These are phyloP conservation scores for Hamamelis virginiana DNA, from an alignment of 164 flowering plant species.

Conservation along the genomic window DNA sequence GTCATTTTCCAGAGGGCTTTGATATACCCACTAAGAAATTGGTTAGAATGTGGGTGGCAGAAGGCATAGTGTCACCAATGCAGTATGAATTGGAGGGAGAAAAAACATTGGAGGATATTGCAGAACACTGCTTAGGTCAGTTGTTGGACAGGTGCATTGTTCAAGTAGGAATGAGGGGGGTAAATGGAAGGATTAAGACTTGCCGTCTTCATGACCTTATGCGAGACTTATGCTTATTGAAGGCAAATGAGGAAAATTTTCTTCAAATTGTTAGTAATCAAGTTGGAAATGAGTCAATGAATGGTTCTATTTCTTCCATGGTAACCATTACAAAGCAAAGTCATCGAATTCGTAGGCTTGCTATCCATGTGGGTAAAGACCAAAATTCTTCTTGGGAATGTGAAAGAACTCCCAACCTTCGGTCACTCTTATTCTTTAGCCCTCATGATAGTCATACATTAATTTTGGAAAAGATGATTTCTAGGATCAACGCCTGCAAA, in stretches of 20 bases:
- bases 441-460: too few relatives aligned
- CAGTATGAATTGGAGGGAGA: not conserved
- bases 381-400: not conserved
- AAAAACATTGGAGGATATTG: slow-evolving; percentile 24
- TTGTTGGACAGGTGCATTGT: slow-evolving; percentile 23
- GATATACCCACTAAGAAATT: slow-evolving; percentile 13
- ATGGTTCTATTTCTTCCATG: too few relatives aligned
- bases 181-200: not conserved
- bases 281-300: not conserved
- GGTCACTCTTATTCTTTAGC: slow-evolving; percentile 11
- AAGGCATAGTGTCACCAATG: slow-evolving; percentile 24
- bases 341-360: slow-evolving; percentile 10
- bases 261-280: not conserved
- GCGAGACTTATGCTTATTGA: slow-evolving; percentile 24
- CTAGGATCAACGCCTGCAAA: not conserved
- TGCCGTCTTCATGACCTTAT: slow-evolving; percentile 29
- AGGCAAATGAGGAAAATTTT: slow-evolving; percentile 23
- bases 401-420: not conserved
- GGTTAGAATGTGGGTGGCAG: slow-evolving; percentile 31
- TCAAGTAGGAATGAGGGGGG: slow-evolving; percentile 4
- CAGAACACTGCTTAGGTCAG: slow-evolving; percentile 22
- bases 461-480: not conserved
- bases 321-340: too few relatives aligned
- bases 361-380: not conserved
- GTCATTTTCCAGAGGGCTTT: slow-evolving; percentile 25